Base-by-base conservation (phyloP, 129 eudicot species). In the Rutidosis leptorrhynchoides region DNA sequence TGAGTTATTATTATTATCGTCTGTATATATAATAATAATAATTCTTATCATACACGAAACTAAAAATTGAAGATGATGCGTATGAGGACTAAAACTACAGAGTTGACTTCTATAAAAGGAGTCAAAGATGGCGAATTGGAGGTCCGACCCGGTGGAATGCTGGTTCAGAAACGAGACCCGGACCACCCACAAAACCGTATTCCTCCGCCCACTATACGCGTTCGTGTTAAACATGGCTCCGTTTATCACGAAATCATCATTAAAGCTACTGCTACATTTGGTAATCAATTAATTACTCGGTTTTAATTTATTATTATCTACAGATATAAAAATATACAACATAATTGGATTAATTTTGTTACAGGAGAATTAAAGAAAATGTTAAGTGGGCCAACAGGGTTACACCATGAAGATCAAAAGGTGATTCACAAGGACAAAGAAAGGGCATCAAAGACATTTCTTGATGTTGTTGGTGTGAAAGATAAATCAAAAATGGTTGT, bases 331-430 rank as follows among this genome's bases (percentile, higher is more conserved):
- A 2, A 40, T 12, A 11, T n/a, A n/a, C n/a, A n/a, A n/a, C n/a
- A n/a, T 35, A 35, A 40, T 40, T 40, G 46, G 45, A 5, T 40
- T 12, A 11, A 5, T 40, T 12, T 2, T 40, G 46, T 40, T 40
- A 5, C 23, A 92, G 98, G 98, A 62, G 96, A 92, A 66, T 79
- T 92, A 83, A 92, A 92, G 91, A 92, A 88, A 76, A 83, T 80
- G 96, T 71, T 92, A 64, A 58, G 84, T 0, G 98, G 89, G 43
- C 87, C 87, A 16, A 92, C 98, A 1, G 98, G 98, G 6, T 69
- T 92, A 63, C 96, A 92, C 78, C 98, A 92, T 69, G 85, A 85
- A 69, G 98, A 92, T 78, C 95, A 85, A 78, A 88, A 92, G 80
- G 53, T 92, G 74, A 64, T 84, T 3, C 88, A 65, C 33, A 88